Conservation (phyloP, 2,329 filamentous ascomycete species). For the Phialophora tarda region DNA sequence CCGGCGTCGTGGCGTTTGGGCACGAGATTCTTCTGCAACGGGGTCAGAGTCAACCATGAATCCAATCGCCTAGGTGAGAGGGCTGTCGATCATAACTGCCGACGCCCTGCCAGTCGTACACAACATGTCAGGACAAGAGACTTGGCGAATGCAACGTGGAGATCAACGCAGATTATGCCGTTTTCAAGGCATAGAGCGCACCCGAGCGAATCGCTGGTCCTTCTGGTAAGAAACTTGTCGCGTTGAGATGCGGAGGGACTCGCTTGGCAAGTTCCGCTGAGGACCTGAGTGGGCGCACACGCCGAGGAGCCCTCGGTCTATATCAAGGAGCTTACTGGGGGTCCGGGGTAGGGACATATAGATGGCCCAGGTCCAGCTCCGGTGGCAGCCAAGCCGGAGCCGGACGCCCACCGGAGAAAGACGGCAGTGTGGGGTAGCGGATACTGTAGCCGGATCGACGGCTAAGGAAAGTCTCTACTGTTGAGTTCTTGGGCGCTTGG, state of each 20-base stretch:
- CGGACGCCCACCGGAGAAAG: background rate
- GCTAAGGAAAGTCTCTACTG: background rate
- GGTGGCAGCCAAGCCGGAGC: background rate
- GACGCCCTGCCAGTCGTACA: constrained; percentile 2
- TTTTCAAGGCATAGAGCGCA: background rate
- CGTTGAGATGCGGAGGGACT: background rate
- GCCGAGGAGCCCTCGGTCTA: constrained; percentile 2
- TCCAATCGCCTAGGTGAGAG: constrained; percentile 7
- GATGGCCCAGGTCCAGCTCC: background rate
- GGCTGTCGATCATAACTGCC: constrained; percentile 11
- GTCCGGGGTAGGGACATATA: background rate
- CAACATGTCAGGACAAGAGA: constrained; percentile 2
- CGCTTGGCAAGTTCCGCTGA: background rate
- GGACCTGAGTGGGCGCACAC: background rate
- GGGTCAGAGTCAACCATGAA: background rate
- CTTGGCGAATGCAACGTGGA: constrained; percentile 5
- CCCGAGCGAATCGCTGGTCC: background rate
- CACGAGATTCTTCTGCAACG: background rate
- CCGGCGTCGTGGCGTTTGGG: background rate
- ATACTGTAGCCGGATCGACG: background rate
- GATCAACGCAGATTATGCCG: background rate
- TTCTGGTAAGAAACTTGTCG: background rate
- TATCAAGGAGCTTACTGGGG: background rate
- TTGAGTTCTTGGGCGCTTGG: background rate
- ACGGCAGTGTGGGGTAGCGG: background rate